Evolutionary conservation across 164 flowering plant genomes (phyloP), one percentile per base, ranked within the genome.

Genomic region (Umbilicus rupestris): DNA sequence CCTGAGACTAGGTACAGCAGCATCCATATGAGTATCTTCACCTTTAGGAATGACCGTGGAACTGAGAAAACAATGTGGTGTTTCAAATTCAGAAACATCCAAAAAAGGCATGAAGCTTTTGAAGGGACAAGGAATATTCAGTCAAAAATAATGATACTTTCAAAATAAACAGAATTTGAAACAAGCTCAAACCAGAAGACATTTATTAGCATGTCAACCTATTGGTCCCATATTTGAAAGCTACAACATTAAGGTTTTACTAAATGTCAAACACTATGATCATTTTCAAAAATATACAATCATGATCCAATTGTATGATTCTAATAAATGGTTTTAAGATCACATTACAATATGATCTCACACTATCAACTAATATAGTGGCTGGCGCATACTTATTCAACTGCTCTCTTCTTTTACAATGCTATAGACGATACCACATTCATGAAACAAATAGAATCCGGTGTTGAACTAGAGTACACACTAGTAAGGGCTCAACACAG

Each of bases 31-130:
- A 46, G 41, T 71, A 73, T 58, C 76, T 15, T 84, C 81, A 63
- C 72, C 83, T 71, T 82, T 86, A 76, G 77, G 74, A 31, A 72
- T 76, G 75, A 66, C 74, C 60, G 74, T 67, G 49, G 77, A 72
- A 66, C 94, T 87, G 85, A 79, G 72, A 62, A 69, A 72, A 68
- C 42, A 71, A 52, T 70, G 24, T 69, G 37, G 20, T 59, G 55
- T 71, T 12, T 37, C 3, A 45, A 62, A 30, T 30, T 66, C 39
- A 41, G 50, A 35, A 14, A 29, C 26, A 46, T n/a, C 14, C 14
- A n/a, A 24, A 50, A 58, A 72, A 55, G 16, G 35, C 46, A 17
- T 24, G 30, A 22, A n/a, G 6, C 50, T 19, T 55, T 12, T 26
- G 5, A 28, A 26, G 33, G 28, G 22, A 4, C 19, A 55, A n/a